Base-by-base conservation (phyloP, 1,139 yeast species). In the Candida glucosophila region DNA sequence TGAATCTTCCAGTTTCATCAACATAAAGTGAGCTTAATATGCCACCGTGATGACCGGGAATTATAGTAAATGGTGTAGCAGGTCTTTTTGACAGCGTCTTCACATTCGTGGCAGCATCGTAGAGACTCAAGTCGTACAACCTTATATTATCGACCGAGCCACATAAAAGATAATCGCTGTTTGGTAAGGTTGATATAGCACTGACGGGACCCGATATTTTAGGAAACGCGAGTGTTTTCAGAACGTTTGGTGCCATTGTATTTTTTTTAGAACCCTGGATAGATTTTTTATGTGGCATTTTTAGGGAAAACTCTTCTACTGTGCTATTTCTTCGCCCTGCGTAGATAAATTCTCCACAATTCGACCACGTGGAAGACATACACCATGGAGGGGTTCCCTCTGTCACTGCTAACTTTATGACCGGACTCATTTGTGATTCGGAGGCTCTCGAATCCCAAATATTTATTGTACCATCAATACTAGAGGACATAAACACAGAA, bases 101-200 rank as follows among this genome's bases (percentile, higher is more conserved):
- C 22, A 30, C 33, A 19, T 43, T 49, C 17, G 42, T 32, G 12
- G 39, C 41, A 15, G 48, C 44, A 13, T 64, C 67, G 28, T 74
- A 62, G 12, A 76, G 56, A 28, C 73, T 63, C 36, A 86, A 58
- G 43, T 86, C 90, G 52, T 83, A 90, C 22, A 90, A 58, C 40
- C 99, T 65, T 21, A 90, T 77, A 44, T 92, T 92, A 48, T 90
- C 99, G 39, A 70, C 71, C 2, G 95, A 85, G 0, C 94, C 97
- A 53, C 95, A 85, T 11, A 90, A 57, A 10, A 90, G 44, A 44
- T 81, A 90, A 35, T 77, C 66, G 26, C 72, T 73, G 43, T 86
- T 86, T 2, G 95, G 95, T 71, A 90, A 62, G 4, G 95, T 67
- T 20, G 75, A 60, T 3, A 90, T 73, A 7, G 83, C 75, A 19